Evolutionary conservation across 495 filamentous ascomycete genomes (phyloP), one percentile per base, ranked within the genome.

Genomic region (Aspergillus steynii): DNA sequence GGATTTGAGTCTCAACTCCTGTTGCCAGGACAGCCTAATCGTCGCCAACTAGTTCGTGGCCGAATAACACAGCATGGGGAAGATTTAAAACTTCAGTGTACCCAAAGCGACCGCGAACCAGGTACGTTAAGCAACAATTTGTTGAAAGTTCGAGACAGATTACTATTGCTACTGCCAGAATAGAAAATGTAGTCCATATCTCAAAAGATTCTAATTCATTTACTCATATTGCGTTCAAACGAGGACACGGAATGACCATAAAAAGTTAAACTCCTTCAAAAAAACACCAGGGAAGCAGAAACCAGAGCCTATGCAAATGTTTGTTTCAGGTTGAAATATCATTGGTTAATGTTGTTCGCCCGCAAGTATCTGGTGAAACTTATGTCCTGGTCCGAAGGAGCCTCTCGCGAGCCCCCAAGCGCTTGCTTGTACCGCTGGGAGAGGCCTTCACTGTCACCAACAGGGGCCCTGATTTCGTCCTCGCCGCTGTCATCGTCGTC

Each of bases 301-400:
- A 62, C 29, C 28, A 50, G 47, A 37, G 45, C 27, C 14, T 53
- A 51, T 51, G n/a, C 51, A 53, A 42, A 42, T 42, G 37, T 42
- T 20, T 42, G 37, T 42, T 42, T 42, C 1, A 15, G 20, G 3
- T 27, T 50, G 20, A 6, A 7, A 50, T 37, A 42, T 74, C 62
- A 72, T 49, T 66, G 62, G 49, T 75, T 73, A 55, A 78, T 70
- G 50, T 70, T 70, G 67, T 65, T 75, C 3, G 74, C 70, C 46
- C 72, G 74, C 61, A 83, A 42, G 61, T 83, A 83, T 59, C 79
- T 71, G 25, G 74, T 68, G 68, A 83, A 83, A 63, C 80, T 83
- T 48, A 77, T 65, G 53, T 82, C 80, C 34, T 77, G 65, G 49
- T 79, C 71, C 6, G 74, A 70, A 15, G 73, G 69, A 1, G 58